Conservation (phyloP, 2,329 filamentous ascomycete species). For the Penicillium verrucosum region DNA sequence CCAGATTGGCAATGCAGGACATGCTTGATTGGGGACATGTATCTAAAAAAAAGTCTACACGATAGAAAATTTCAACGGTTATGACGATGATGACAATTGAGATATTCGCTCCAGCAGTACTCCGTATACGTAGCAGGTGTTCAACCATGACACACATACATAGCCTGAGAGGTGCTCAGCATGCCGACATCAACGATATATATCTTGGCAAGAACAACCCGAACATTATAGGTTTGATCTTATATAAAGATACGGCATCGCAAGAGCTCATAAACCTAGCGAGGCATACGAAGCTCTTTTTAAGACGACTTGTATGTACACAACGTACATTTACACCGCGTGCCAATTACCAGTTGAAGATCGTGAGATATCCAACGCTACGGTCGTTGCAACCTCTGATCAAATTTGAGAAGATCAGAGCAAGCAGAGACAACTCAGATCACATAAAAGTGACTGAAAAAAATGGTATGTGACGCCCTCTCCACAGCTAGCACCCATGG, state of each 20-base stretch:
- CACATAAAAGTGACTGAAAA: slow-evolving; percentile 13
- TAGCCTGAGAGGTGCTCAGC: background rate
- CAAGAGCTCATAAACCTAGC: background rate
- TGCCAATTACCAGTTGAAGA: background rate
- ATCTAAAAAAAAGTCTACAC: slow-evolving; percentile 1
- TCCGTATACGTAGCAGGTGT: background rate
- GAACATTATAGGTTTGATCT: background rate
- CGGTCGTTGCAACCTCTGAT: background rate
- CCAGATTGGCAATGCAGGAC: slow-evolving; percentile 78
- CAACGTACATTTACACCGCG: background rate
- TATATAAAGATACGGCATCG: background rate
- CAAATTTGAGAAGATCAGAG: background rate
- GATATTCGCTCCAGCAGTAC: background rate
- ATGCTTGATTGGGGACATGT: slow-evolving; percentile 38
- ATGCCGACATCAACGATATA: background rate
- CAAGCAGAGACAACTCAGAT: background rate
- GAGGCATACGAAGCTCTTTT: background rate
- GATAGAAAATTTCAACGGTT: slow-evolving; percentile 2
- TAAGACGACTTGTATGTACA: background rate
- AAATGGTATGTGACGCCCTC: slow-evolving; percentile 43
- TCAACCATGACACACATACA: background rate
- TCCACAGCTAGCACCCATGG: slow-evolving; percentile 48
- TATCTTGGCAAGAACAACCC: background rate
- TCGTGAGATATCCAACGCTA: background rate
- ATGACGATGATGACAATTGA: slow-evolving; percentile 13